phyloP scores from a whole-genome alignment of 108 stramenopile genomes.

The Hondaea fermentalgiana region DNA sequence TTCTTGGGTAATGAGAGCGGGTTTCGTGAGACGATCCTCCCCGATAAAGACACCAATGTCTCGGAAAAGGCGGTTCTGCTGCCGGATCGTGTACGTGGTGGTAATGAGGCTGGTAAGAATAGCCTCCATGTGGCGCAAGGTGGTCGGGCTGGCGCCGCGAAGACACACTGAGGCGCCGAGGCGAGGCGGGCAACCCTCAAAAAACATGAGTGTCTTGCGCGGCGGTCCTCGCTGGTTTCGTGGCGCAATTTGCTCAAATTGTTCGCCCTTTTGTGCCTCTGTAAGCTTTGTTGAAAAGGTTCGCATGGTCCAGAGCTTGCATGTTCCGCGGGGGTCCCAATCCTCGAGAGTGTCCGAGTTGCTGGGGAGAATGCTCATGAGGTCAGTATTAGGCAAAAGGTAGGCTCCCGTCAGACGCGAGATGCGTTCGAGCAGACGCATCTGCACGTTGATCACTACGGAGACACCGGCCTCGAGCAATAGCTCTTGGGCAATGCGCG shows the following conservation, averaged over 20 bases:
- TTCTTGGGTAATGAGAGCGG: neutral
- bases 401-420: neutral
- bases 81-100: neutral
- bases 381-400: neutral
- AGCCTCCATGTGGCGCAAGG: neutral
- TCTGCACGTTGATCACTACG: neutral
- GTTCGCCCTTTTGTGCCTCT: neutral
- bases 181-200: neutral
- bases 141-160: neutral
- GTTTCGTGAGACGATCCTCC: neutral
- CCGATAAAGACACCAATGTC: neutral
- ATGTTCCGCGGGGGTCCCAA: neutral
- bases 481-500: neutral
- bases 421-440: slow-evolving; percentile 8
- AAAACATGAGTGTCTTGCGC: neutral
- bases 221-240: neutral
- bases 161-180: neutral
- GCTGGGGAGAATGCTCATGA: neutral
- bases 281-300: slow-evolving; percentile 1
- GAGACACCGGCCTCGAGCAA: neutral
- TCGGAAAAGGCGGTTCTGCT: neutral
- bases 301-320: neutral
- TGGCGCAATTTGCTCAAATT: neutral
- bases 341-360: neutral
- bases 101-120: neutral